Conservation (phyloP, 495 filamentous ascomycete species). For the Bathelium albidoporum region DNA sequence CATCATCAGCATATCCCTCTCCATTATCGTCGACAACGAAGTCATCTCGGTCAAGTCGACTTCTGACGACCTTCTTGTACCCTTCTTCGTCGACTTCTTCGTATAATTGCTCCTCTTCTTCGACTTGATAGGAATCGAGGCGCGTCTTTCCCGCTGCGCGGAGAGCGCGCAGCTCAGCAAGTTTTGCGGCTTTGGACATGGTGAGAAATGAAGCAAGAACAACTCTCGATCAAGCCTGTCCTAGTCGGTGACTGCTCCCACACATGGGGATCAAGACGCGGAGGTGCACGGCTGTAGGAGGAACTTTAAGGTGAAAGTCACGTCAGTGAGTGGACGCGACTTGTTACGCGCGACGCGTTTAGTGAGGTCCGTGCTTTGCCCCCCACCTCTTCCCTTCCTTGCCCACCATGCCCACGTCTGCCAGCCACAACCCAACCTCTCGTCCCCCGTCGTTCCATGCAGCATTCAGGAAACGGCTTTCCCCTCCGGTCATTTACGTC, state of each 20-base stretch:
- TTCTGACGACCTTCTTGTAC: conserved; percentile 90
- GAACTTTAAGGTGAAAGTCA: background rate
- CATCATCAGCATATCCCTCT: conserved; percentile 76
- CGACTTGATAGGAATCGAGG: conserved; percentile 77
- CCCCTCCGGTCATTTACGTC: background rate
- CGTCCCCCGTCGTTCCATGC: no score
- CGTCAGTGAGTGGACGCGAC: background rate
- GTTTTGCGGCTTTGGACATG: conserved; percentile 28
- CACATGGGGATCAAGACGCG: no score
- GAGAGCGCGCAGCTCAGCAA: conserved; percentile 76
- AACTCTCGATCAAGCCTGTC: no score
- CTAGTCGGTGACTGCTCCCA: no score
- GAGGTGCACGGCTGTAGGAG: background rate
- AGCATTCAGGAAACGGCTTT: background rate
- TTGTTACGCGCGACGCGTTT: background rate
- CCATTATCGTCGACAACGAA: conserved; percentile 65
- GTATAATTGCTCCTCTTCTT: conserved; percentile 76
- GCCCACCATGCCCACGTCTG: background rate
- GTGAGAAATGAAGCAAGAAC: conserved; percentile 15
- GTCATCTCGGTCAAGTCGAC: conserved; percentile 84
- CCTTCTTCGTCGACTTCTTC: conserved; percentile 95
- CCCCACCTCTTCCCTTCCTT: background rate
- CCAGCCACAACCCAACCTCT: no score
- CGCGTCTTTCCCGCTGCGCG: conserved; percentile 84
- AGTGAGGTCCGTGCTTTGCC: conserved; percentile 2